Base-by-base conservation (phyloP, 345 rosid species). In the Cardiospermum halicacabum region DNA sequence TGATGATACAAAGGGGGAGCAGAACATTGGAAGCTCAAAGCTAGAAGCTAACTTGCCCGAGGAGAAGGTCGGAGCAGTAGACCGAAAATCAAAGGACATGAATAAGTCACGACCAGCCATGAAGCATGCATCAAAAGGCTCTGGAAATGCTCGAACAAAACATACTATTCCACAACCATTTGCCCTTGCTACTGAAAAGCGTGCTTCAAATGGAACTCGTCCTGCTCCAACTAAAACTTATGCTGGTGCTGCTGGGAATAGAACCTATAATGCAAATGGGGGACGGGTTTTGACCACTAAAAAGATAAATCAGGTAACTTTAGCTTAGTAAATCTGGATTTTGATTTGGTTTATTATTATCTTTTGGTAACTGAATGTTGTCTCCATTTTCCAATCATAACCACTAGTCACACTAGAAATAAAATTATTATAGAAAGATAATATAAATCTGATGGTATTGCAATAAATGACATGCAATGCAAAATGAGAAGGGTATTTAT, bases 121-220 rank as follows among this genome's bases (percentile, higher is more conserved):
- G 56, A 85, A 84, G 62, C 77, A 72, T 65, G 82, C 50, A 67
- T 77, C 86, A 26, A 91, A 80, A 70, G 39, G 62, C 42, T 69
- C 72, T 4, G 75, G 69, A 68, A 74, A 53, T 78, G 74, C 71
- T 69, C 83, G 78, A 74, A 75, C 76, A 53, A 88, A 81, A 67
- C 85, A 58, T 76, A 92, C 98, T 0, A 85, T 92, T 76, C 98
- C 98, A 12, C 89, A 81, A 53, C 98, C 98, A 57, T 89, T 92
- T 81, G 71, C 89, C 53, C 79, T 92, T 4, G 98, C 89, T 59
- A 92, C 98, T 18, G 94, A 82, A 76, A 87, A 80, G 77, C 96
- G 98, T 60, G 96, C 98, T 66, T 82, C 92, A 59, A 78, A 69
- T 71, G 89, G 80, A 47, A 64, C 75, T 34, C 88, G 91, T 49